Evolutionary conservation across 2,329 filamentous ascomycete genomes (phyloP).

Genomic region (Ophiognomonia clavigignenti-juglandacearum): DNA sequence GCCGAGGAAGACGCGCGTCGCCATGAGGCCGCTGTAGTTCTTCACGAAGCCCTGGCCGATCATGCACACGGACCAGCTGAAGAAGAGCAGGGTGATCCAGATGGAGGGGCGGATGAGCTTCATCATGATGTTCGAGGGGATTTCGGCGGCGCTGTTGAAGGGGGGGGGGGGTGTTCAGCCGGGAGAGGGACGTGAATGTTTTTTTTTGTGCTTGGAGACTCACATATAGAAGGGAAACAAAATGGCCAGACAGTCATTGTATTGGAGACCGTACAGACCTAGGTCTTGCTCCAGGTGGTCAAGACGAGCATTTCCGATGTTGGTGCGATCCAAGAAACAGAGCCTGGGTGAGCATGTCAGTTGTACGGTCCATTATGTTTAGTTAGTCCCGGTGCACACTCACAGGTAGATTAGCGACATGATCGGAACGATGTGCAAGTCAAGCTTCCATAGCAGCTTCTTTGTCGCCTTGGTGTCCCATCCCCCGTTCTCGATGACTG

Average conservation of each 20-base stretch:
- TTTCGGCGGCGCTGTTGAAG: constrained; percentile 31
- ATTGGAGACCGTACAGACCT: constrained; percentile 14
- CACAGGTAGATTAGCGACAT: constrained; percentile 54
- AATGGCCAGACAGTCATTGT: constrained; percentile 39
- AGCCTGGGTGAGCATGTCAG: background rate
- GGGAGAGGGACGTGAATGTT: too few species aligned
- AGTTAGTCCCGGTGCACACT: rapidly evolving
- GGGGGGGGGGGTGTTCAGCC: too few species aligned
- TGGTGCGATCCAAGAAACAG: constrained; percentile 41
- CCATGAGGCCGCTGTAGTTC: constrained; percentile 44
- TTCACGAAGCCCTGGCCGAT: constrained; percentile 44
- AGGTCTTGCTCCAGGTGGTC: constrained; percentile 30
- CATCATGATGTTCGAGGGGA: constrained; percentile 54
- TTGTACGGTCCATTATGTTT: rapidly evolving
- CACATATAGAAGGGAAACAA: constrained; percentile 49
- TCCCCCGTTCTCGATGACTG: constrained; percentile 9
- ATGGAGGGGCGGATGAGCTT: constrained; percentile 46
- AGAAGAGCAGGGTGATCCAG: constrained; percentile 47
- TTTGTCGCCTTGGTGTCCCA: constrained; percentile 35
- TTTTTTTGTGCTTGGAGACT: background rate
- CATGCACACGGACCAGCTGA: constrained; percentile 29
- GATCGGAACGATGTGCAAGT: constrained; percentile 53
- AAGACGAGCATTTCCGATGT: constrained; percentile 39
- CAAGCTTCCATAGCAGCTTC: constrained; percentile 46
- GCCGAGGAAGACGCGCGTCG: constrained; percentile 51